Percentiles rank a stretch among this genome's conserved stretches.
Evolutionary conservation across 345 rosid species (phyloP).

Genomic region (Lenwebbia sp.): DNA sequence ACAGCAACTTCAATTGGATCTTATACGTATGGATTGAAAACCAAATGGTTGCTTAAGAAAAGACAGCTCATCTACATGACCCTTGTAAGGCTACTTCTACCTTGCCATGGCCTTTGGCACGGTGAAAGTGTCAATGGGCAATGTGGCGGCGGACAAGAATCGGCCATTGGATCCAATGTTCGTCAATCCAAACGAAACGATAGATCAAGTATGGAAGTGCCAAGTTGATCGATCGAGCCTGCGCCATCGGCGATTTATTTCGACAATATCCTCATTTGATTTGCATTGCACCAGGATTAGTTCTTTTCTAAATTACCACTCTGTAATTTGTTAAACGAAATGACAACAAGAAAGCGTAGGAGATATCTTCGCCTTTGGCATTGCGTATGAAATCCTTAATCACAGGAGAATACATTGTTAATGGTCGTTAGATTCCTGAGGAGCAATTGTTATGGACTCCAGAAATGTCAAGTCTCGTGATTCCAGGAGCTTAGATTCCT

Average conservation of each 20-base stretch:
- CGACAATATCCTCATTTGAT: not conserved
- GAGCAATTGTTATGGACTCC: not conserved
- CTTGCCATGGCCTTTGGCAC: not conserved
- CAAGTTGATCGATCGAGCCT: not conserved
- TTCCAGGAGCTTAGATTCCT: not conserved
- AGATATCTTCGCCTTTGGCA: not conserved
- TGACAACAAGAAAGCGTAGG: not conserved
- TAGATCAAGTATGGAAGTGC: not conserved
- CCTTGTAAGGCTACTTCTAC: not conserved
- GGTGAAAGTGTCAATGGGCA: not conserved
- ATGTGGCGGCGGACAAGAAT: not conserved
- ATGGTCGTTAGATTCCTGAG: not conserved
- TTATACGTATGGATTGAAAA: not conserved
- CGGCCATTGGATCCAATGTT: not conserved
- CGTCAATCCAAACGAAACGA: not conserved
- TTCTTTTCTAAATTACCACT: not conserved
- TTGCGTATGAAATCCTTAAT: not conserved
- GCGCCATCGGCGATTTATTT: not conserved
- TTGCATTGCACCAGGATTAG: not conserved
- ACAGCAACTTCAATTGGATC: not conserved
- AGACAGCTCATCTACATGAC: not conserved
- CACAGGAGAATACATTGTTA: not conserved
- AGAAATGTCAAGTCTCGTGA: not conserved
- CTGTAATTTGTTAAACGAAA: not conserved
- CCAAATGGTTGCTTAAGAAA: not conserved